Percentiles rank a stretch among this genome's conserved stretches.
phyloP scores from a whole-genome alignment of 2,329 filamentous ascomycete species.

The Monosporascus cannonballus region DNA sequence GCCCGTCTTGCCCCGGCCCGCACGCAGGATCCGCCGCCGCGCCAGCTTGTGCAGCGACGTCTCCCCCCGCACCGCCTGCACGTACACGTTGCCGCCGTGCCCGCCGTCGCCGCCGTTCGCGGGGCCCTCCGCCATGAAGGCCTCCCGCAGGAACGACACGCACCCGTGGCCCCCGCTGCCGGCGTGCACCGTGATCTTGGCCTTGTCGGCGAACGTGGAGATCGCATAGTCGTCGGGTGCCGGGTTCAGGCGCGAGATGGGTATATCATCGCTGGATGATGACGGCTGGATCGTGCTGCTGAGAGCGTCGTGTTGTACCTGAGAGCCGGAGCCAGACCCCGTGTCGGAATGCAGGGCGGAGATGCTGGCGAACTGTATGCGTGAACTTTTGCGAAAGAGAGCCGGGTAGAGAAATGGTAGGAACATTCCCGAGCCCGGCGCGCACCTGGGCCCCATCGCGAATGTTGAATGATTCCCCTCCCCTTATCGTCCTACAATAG shows the following conservation, averaged over 20 bases:
- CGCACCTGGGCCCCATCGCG: constrained; percentile 36
- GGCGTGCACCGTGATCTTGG: constrained; percentile 68
- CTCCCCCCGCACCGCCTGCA: constrained; percentile 85
- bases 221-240: constrained; percentile 76
- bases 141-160: constrained; percentile 88
- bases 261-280: constrained; percentile 30
- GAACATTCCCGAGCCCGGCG: constrained; percentile 29
- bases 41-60: constrained; percentile 91
- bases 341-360: constrained; percentile 15
- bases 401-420: constrained; percentile 48
- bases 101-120: constrained; percentile 94
- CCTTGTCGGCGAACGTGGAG: constrained; percentile 82
- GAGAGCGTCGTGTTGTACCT: constrained; percentile 9
- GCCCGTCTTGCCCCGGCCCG: constrained; percentile 70
- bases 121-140: constrained; percentile 81
- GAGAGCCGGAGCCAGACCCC: constrained; percentile 6
- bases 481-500: no score
- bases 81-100: constrained; percentile 85
- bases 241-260: constrained; percentile 66
- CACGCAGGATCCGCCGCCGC: constrained; percentile 66
- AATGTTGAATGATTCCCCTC: no score
- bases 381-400: constrained; percentile 28
- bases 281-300: constrained; percentile 20
- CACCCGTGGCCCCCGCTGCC: constrained; percentile 86
- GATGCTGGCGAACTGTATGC: constrained; percentile 16